Evolutionary conservation across 306 rosid species (phyloP), one percentile per base, ranked within the genome.

Genomic region (Spatholobus suberectus): DNA sequence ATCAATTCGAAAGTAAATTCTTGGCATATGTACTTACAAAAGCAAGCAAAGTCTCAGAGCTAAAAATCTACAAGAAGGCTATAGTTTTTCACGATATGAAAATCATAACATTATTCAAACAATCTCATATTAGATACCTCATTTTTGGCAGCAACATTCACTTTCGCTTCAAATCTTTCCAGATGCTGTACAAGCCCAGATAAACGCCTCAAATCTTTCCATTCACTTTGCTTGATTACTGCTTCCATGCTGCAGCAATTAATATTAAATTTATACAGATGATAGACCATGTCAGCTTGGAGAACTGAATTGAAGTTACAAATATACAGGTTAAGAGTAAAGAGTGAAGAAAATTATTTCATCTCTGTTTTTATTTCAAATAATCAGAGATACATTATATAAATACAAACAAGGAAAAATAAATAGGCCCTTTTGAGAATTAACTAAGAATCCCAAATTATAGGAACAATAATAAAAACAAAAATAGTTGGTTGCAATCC

Each of bases 41-140:
- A 21, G 23, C n/a, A 73, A 51, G 10, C 6, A 18, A 21, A 55
- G 13, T 35, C 9, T 24, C 12, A 6, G 5, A 47, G 41, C 6
- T 21, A 29, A 79, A 79, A 46, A 68, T 37, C 29, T 32, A 47
- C 32, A 55, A 34, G 70, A 41, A 67, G 40, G 32, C 47, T 41
- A 44, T 26, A 54, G 40, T 23, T 1, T 29, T 76, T 21, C 35
- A 18, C 29, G 4, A 59, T 23, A 34, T 3, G 17, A 13, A 61
- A 55, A n/a, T 12, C 44, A 18, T 57, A 26, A 59, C 20, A 58
- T 58, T 72, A 15, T 37, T 27, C 24, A 73, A 9, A 40, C 3
- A 58, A 55, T 69, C 32, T 67, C 37, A 73, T 20, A 29, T 20
- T 43, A 79, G 68, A 86, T 73, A 86, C 89, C 89, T 82, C 81